Evolutionary conservation across 495 filamentous ascomycete genomes (phyloP).

Genomic region (Cetradonia linearis): DNA sequence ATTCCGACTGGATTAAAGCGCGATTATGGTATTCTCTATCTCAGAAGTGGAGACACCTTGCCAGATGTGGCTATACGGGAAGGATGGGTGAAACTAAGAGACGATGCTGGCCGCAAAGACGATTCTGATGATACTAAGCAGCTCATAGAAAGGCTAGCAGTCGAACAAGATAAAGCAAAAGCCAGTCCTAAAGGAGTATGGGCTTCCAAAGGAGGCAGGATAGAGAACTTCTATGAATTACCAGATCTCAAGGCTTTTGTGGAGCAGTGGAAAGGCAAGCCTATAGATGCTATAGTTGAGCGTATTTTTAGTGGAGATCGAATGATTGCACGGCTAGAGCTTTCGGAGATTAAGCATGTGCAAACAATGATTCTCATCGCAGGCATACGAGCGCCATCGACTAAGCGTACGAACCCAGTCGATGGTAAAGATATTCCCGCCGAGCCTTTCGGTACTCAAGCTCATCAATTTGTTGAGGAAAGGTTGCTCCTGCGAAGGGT

Average conservation of each 20-base stretch:
- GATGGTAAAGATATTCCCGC: slow-evolving; percentile 71
- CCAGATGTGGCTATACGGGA: slow-evolving; percentile 73
- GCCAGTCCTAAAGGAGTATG: slow-evolving; percentile 70
- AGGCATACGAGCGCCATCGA: slow-evolving; percentile 76
- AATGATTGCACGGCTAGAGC: slow-evolving; percentile 68
- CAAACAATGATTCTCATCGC: slow-evolving; percentile 82
- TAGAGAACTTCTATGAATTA: slow-evolving; percentile 72
- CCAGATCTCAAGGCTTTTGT: slow-evolving; percentile 60
- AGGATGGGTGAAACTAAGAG: slow-evolving; percentile 82
- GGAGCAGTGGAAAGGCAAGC: slow-evolving; percentile 65
- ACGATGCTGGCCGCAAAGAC: slow-evolving; percentile 82
- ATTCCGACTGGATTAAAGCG: slow-evolving; percentile 70
- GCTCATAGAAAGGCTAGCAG: slow-evolving; percentile 63
- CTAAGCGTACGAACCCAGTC: slow-evolving; percentile 63
- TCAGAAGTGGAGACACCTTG: slow-evolving; percentile 62
- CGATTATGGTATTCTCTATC: slow-evolving; percentile 71
- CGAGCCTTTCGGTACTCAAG: slow-evolving; percentile 80
- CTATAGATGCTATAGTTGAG: slow-evolving; percentile 73
- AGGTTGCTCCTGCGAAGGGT: slow-evolving; percentile 79
- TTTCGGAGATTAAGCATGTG: slow-evolving; percentile 65
- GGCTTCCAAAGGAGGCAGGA: slow-evolving; percentile 45
- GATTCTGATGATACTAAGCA: slow-evolving; percentile 62
- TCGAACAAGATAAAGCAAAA: slow-evolving; percentile 71
- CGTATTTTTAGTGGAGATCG: slow-evolving; percentile 84
- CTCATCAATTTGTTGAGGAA: slow-evolving; percentile 73